phyloP scores from a whole-genome alignment of 768 basidiomycete species.

The Trametes villosa region DNA sequence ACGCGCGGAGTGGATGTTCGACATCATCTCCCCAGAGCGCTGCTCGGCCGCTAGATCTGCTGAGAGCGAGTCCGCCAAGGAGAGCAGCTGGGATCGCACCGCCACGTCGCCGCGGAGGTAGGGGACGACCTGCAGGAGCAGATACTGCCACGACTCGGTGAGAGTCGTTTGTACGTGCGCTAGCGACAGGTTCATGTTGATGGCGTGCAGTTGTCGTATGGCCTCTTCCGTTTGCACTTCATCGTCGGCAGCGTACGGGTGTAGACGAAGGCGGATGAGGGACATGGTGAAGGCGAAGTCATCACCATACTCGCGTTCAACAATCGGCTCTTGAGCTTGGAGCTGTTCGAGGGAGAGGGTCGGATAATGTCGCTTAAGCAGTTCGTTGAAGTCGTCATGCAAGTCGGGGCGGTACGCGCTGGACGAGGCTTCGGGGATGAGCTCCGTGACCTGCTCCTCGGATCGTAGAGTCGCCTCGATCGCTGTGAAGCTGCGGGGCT shows the following conservation, averaged over 20 bases:
- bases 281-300: conserved; percentile 72
- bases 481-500: conserved; percentile 63
- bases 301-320: conserved; percentile 80
- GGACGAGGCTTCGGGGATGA: conserved; percentile 68
- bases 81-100: conserved; percentile 58
- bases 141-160: conserved; percentile 76
- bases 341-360: conserved; percentile 69
- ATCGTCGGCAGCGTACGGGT: conserved; percentile 48
- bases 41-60: conserved; percentile 67
- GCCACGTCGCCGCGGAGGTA: conserved; percentile 65
- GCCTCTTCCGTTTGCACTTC: conserved; percentile 51
- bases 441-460: conserved; percentile 66
- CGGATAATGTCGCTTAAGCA: conserved; percentile 56
- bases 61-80: conserved; percentile 66
- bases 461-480: conserved; percentile 61
- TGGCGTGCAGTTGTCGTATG: conserved; percentile 64
- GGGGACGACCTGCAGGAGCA: conserved; percentile 66
- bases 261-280: conserved; percentile 63
- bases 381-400: conserved; percentile 61
- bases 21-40: conserved; percentile 84
- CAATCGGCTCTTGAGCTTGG: conserved; percentile 59
- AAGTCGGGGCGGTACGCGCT: conserved; percentile 75
- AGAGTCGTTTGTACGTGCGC: conserved; percentile 77
- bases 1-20: conserved; percentile 75
- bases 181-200: conserved; percentile 89